Evolutionary conservation across 2,329 filamentous ascomycete species (phyloP), one percentile per base, ranked within the genome.

Genomic region (Arachnopeziza araneosa): DNA sequence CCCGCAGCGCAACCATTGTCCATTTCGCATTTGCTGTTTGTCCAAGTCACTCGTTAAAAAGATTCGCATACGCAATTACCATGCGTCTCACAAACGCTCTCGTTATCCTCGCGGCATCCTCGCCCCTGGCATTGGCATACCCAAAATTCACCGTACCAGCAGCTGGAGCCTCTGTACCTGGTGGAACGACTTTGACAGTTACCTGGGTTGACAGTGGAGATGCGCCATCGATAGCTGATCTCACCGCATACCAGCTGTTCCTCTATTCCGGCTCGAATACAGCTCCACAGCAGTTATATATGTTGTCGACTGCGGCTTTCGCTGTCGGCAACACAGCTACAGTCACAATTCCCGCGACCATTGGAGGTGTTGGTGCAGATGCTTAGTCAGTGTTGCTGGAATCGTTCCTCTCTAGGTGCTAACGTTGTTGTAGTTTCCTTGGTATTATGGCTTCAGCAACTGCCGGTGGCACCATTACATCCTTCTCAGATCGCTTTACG

Each of bases 401-500:
- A n/a, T 22, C n/a, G 9, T 32, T 17, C 26, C 49, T 17, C 2
- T 14, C 22, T 4, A 32, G 22, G 19, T 14, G 54, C 61, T 65
- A 55, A 65, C 59, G n/a, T 12, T 48, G 24, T 10, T 12, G 10
- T 65, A 84, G 82, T 72, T 87, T 84, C 71, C 71, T 86, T 19
- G 80, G 81, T 64, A 85, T 89, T 71, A 74, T 82, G 59, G 81
- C 84, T 19, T 77, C 78, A 7, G 79, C 78, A 5, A 76, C 77
- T 21, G 77, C 78, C n/a, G 80, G 83, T 48, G 80, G 80, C 32
- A 80, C 78, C 3, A 75, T 85, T 22, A 81, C 79, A 59, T 84
- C 82, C 67, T 88, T 80, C 70, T 88, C 85, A 12, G 67, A 76
- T 55, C 84, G 86, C 63, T 90, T 90, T 73, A 80, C 82, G n/a